These are phyloP conservation scores for Ascochyta koolunga DNA, from an alignment of 2,329 filamentous ascomycete genomes.

Conservation along the genomic window DNA sequence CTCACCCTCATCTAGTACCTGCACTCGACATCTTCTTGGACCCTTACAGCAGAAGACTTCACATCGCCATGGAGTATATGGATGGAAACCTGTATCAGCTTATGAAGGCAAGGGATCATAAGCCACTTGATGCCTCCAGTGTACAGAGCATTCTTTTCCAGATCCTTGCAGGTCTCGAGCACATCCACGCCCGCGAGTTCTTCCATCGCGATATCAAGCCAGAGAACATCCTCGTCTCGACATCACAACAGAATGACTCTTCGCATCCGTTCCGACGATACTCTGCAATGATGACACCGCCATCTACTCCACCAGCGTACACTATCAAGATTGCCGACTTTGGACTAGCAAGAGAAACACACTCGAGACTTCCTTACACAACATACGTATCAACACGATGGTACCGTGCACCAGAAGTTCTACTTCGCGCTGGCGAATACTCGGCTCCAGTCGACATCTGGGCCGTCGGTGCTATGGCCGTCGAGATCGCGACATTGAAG, in stretches of 20 bases:
- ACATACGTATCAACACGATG: conserved; percentile 98
- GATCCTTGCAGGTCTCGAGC: conserved; percentile 93
- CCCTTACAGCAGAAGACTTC: conserved; percentile 91
- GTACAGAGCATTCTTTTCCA: conserved; percentile 98
- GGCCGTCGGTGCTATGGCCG: conserved; percentile 98
- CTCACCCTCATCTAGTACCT: conserved; percentile 91
- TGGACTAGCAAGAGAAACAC: conserved; percentile 93
- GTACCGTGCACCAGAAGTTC: conserved; percentile 92
- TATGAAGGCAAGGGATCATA: conserved; percentile 98
- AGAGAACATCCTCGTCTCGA: conserved; percentile 97
- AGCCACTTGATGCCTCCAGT: conserved; percentile 83
- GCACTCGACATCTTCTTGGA: conserved; percentile 98
- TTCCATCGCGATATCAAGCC: conserved; percentile 99
- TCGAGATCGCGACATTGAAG: conserved; percentile 95
- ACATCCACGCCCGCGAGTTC: conserved; percentile 96
- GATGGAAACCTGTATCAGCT: conserved; percentile 98
- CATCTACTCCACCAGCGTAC: conserved; percentile 90
- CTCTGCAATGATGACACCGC: conserved; percentile 89
- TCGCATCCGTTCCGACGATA: conserved; percentile 89
- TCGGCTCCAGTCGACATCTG: conserved; percentile 98
- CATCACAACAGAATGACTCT: conserved; percentile 81
- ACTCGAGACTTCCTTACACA: conserved; percentile 94
- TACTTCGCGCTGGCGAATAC: conserved; percentile 92
- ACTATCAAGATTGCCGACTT: conserved; percentile 99
- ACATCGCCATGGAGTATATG: conserved; percentile 99